Evolutionary conservation across 805 yeast genomes (phyloP).

Genomic region (Wickerhamomyces kurtzmanii): DNA sequence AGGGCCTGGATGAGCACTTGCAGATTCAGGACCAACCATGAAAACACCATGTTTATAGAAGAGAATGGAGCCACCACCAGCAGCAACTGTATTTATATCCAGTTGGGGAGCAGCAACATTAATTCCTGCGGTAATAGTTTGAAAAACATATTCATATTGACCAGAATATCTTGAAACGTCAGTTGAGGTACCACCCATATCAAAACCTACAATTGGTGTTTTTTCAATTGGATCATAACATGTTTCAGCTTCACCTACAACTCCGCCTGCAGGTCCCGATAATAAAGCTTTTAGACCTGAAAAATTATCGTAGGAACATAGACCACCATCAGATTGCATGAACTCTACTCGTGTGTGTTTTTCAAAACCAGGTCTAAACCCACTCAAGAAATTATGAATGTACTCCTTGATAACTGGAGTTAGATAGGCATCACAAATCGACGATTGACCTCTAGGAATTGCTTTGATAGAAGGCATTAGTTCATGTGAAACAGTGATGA

Average conservation of each 20-base stretch:
- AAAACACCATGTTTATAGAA: conserved; percentile 25
- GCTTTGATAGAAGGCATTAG: conserved; percentile 26
- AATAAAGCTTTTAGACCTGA: conserved; percentile 42
- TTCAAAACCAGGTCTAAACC: conserved; percentile 23
- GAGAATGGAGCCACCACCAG: conserved; percentile 26
- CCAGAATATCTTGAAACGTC: conserved; percentile 26
- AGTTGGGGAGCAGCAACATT: conserved; percentile 30
- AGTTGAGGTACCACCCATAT: conserved; percentile 33
- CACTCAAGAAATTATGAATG: conserved; percentile 24
- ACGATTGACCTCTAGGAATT: conserved; percentile 31
- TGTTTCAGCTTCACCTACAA: conserved; percentile 46
- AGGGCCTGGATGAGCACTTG: conserved; percentile 38
- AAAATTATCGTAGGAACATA: conserved; percentile 40
- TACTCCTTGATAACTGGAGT: conserved; percentile 33
- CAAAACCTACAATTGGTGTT: conserved; percentile 26
- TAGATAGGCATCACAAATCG: conserved; percentile 31
- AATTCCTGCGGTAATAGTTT: conserved; percentile 27
- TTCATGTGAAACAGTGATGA: conserved; percentile 24
- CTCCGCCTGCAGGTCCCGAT: conserved; percentile 58
- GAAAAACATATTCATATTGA: conserved; percentile 19
- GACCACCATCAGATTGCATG: conserved; percentile 54
- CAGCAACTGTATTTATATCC: conserved; percentile 27
- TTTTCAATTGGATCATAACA: conserved; percentile 27
- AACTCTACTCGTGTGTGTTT: conserved; percentile 32
- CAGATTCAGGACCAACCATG: conserved; percentile 37